Percentiles rank a stretch among this genome's conserved stretches.
phyloP scores from a whole-genome alignment of 2,329 filamentous ascomycete genomes.

The Phoma sp. region DNA sequence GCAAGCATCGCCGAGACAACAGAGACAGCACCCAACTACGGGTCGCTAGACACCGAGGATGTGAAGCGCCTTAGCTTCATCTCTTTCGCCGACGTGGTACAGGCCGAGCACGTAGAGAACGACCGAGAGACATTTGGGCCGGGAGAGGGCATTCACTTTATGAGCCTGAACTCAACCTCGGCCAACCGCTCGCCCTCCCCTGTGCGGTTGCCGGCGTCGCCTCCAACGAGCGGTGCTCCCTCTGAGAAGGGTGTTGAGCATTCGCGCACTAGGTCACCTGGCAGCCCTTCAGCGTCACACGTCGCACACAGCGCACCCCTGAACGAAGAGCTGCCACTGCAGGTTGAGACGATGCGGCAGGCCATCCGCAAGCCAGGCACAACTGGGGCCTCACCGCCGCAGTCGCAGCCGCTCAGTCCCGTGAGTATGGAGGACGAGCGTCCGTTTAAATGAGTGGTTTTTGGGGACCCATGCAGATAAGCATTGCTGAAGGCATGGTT shows the following conservation, averaged over 20 bases:
- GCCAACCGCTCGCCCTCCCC: conserved; percentile 76
- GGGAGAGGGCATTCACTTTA: conserved; percentile 70
- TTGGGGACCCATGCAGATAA: no score
- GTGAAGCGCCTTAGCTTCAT: conserved; percentile 90
- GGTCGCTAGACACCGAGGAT: conserved; percentile 76
- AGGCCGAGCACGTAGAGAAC: conserved; percentile 75
- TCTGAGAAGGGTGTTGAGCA: conserved; percentile 77
- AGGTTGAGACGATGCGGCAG: conserved; percentile 93
- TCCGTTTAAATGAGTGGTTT: conserved; percentile 36
- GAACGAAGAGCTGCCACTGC: conserved; percentile 76
- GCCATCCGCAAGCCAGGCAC: conserved; percentile 85
- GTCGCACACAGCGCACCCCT: conserved; percentile 61
- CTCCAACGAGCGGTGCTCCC: conserved; percentile 76
- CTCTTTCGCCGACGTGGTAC: conserved; percentile 94
- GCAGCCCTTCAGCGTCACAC: conserved; percentile 60
- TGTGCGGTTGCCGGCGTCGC: conserved; percentile 77
- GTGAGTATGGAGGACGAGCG: conserved; percentile 46
- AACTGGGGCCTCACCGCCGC: conserved; percentile 68
- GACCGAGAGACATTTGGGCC: conserved; percentile 54
- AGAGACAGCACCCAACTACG: conserved; percentile 71
- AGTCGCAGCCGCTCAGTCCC: conserved; percentile 49
- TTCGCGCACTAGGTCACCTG: conserved; percentile 64
- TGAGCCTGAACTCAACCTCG: conserved; percentile 67
- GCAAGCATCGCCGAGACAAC: conserved; percentile 23
- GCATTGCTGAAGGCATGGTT: no score